Evolutionary conservation across 2,329 filamentous ascomycete genomes (phyloP).

Genomic region (Zymoseptoria tritici): DNA sequence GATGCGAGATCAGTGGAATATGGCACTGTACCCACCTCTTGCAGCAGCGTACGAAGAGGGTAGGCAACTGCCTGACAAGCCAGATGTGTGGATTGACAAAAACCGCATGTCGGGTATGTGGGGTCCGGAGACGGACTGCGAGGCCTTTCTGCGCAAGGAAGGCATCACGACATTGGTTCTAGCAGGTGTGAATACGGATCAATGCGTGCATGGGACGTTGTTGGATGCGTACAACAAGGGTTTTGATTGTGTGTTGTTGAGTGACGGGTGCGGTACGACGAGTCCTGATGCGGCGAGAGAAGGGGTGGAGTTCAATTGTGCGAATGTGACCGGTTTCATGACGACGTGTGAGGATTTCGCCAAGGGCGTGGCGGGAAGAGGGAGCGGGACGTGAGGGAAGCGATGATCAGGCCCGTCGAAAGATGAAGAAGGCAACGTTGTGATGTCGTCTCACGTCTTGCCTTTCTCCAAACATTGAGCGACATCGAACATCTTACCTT

Average conservation of each 20-base stretch:
- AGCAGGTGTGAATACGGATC: conserved; percentile 54
- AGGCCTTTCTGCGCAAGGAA: conserved; percentile 34
- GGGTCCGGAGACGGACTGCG: conserved; percentile 38
- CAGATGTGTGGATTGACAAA: conserved; percentile 50
- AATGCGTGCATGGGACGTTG: conserved; percentile 52
- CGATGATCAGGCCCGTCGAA: background rate
- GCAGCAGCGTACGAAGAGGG: conserved; percentile 32
- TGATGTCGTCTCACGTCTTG: background rate
- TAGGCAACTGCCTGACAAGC: conserved; percentile 16
- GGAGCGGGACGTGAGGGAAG: background rate
- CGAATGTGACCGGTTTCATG: conserved; percentile 29
- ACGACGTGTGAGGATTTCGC: conserved; percentile 25
- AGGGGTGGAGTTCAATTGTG: conserved; percentile 30
- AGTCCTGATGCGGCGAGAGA: conserved; percentile 35
- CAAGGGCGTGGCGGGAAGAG: conserved; percentile 19
- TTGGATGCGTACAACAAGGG: conserved; percentile 50
- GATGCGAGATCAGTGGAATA: conserved; percentile 51
- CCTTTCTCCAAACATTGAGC: background rate
- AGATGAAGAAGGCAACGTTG: background rate
- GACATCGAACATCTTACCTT: background rate
- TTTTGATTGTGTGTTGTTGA: conserved; percentile 48
- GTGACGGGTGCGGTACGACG: conserved; percentile 49
- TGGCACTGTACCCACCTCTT: conserved; percentile 44
- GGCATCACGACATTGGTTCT: conserved; percentile 48
- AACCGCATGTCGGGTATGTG: conserved; percentile 54